Evolutionary conservation across 2,329 filamentous ascomycete genomes (phyloP).

Genomic region (Catunica adiposa): DNA sequence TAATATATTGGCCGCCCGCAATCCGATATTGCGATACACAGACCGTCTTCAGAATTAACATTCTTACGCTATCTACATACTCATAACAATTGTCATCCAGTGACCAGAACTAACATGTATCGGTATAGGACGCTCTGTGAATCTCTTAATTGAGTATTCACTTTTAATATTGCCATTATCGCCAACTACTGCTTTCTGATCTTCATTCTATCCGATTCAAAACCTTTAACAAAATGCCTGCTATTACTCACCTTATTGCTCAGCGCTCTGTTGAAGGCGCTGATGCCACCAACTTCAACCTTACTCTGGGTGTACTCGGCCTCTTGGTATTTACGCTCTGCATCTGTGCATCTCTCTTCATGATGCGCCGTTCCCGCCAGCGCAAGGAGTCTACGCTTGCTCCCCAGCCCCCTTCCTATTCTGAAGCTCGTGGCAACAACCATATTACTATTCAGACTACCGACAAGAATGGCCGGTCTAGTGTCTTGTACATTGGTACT

Average conservation of each 20-base stretch:
- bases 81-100: neutral
- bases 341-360: constrained; percentile 49
- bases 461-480: constrained; percentile 38
- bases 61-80: neutral
- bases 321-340: constrained; percentile 58
- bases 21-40: neutral
- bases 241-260: constrained; percentile 11
- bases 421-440: constrained; percentile 31
- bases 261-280: constrained; percentile 21
- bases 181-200: neutral
- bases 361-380: constrained; percentile 49
- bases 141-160: constrained; percentile 14
- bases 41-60: neutral
- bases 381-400: constrained; percentile 26
- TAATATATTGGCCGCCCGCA: constrained; percentile 10
- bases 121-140: constrained; percentile 2
- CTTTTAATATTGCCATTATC: constrained; percentile 9
- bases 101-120: constrained; percentile 1
- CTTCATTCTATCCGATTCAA: neutral
- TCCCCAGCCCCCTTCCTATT: constrained; percentile 32
- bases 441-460: constrained; percentile 42
- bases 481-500: constrained; percentile 62
- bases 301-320: constrained; percentile 64
- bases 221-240: constrained; percentile 12
- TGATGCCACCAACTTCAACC: constrained; percentile 48